Base-by-base conservation (phyloP, 768 basidiomycete species). In the Chalciporus sphaerocephalus region DNA sequence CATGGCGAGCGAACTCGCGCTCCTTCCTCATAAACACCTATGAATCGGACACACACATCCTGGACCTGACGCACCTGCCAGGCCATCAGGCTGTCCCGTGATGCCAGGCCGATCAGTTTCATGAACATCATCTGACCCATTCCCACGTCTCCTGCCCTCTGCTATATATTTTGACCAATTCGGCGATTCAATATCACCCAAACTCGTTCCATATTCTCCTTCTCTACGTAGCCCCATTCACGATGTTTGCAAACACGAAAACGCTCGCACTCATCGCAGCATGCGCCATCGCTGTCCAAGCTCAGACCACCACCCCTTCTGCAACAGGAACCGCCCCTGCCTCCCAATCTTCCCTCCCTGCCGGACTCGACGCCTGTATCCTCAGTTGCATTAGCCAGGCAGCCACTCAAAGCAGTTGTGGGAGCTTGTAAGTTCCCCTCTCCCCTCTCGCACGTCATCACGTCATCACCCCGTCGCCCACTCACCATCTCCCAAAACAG, bases 181-280 rank as follows among this genome's bases (percentile, higher is more conserved):
- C 24, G 23, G 13, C 38, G 18, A 17, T 13, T 18, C 17, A 30
- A 9, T 32, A 41, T 20, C n/a, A 25, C 15, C 5, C 11, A 13
- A 32, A n/a, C 15, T 32, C 13, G 34, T 20, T 20, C 20, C 17
- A 35, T 8, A 9, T 20, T 18, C 35, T 36, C 30, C n/a, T 11
- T 17, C 20, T 17, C 34, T 16, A n/a, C n/a, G n/a, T n/a, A n/a
- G n/a, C n/a, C 17, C 11, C 34, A 10, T 36, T 33, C 36, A 17
- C 32, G 17, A 62, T 62, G 61, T 47, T 58, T 24, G 2, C 28
- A 30, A 50, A 40, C 50, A 3, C 47, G 10, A 66, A 64, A 48
- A n/a, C 36, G 9, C 53, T 67, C 27, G 17, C 53, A 5, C 30
- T 44, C 32, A 11, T 60, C 13, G 45, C 38, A 13, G 40, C 55